A percentile compares a stretch with the other conserved stretches of the same genome.
These are phyloP conservation scores for Ottelia alismoides DNA, from an alignment of 106 monocot genomes.

Conservation along the genomic window DNA sequence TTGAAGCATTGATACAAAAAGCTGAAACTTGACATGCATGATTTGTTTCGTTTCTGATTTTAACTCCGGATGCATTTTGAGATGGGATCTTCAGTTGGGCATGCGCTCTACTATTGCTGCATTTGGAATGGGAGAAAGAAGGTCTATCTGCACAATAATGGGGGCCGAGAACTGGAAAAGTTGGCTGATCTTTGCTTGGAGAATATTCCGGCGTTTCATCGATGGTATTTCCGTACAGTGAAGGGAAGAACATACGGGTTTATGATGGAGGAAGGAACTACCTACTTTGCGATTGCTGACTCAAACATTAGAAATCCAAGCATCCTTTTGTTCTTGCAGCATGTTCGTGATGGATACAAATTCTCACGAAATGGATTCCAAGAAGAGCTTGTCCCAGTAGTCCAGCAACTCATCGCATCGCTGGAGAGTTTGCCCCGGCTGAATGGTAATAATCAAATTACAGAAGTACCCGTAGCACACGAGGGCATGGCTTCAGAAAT, in stretches of 20 bases:
- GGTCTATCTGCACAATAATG: neutral
- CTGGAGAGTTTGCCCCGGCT: slow-evolving; percentile 2
- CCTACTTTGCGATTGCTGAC: slow-evolving; percentile 7
- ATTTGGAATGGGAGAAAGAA: slow-evolving; percentile 1
- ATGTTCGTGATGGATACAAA: slow-evolving; percentile 1
- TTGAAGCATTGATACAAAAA: too few relatives aligned
- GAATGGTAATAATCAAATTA: neutral
- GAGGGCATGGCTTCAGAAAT: neutral
- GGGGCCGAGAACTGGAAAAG: slow-evolving; percentile 5
- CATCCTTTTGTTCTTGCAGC: slow-evolving; percentile 5
- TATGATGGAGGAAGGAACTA: slow-evolving; percentile 1
- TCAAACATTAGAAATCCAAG: neutral
- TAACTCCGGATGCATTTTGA: too few relatives aligned
- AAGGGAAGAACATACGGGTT: neutral
- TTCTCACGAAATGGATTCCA: neutral
- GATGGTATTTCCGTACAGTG: slow-evolving; percentile 5
- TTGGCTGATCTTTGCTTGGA: slow-evolving; percentile 5
- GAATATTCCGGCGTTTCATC: slow-evolving; percentile 7
- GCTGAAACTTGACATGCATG: too few relatives aligned
- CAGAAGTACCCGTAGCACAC: neutral
- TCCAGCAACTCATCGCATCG: neutral
- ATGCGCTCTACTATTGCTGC: too few relatives aligned
- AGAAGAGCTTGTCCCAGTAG: too few relatives aligned
- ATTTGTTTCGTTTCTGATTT: too few relatives aligned
- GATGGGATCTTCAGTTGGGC: too few relatives aligned